Evolutionary conservation across 371 early-diverging fungal species (phyloP), one percentile per base, ranked within the genome.

Genomic region (Mortierella polycephala): DNA sequence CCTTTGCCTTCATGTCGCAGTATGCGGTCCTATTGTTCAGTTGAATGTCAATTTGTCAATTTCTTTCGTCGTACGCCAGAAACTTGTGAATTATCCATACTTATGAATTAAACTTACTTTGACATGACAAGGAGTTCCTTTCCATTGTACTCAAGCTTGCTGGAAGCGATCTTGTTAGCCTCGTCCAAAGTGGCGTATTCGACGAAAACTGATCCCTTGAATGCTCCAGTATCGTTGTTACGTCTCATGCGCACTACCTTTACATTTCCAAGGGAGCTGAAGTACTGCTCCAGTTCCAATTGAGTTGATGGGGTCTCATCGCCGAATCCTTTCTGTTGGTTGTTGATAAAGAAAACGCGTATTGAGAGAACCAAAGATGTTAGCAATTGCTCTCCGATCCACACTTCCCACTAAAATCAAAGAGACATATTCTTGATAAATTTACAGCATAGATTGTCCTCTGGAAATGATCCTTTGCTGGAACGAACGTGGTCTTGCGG

Each of bases 121-220:
- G 80, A 72, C 83, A 81, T 83, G 56, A 88, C 59, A 20, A 81
- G 67, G 49, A 89, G 67, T 39, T 88, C 87, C 61, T 83, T 77
- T 67, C 85, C 90, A 11, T 89, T 83, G 71, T 86, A 87, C 16
- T 86, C 63, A 56, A 90, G 71, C 54, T 81, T 63, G 64, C 72
- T 82, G 7, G 81, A 71, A 41, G 83, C 88, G 47, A 87, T 83
- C 83, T 86, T 86, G 64, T 85, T 72, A 37, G 86, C 86, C 46
- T 85, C 81, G 45, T 86, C 88, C 47, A 83, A 71, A 55, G 82
- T 76, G 16, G 75, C 75, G 56, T 86, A 91, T 84, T 91, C 90
- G 18, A 92, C 85, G 72, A 88, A 85, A n/a, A 85, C 86, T 30
- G 85, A 84, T 56, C 91, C 91, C 89, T 88, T 87, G 75, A 81